phyloP scores from a whole-genome alignment of 1,284 basidiomycete species.

The Sporisorium graminicola region DNA sequence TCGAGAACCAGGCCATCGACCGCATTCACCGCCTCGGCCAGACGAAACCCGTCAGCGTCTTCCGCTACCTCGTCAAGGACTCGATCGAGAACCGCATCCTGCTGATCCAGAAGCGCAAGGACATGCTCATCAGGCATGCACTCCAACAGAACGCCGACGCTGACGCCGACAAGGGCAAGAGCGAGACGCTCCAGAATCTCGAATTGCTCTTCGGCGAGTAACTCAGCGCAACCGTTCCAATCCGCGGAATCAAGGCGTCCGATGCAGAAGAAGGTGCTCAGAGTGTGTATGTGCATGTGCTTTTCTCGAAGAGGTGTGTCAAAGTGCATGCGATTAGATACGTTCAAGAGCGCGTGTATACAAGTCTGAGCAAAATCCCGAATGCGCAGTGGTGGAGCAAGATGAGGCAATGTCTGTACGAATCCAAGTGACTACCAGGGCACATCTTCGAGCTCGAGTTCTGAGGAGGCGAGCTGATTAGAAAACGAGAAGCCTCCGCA shows the following conservation, averaged over 20 bases:
- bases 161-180: constrained; percentile 12
- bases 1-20: constrained; percentile 80
- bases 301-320: too few relatives aligned
- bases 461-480: constrained; percentile 2
- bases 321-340: too few relatives aligned
- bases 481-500: constrained; percentile 19
- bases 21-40: constrained; percentile 85
- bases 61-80: constrained; percentile 90
- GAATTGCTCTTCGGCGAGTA: constrained; percentile 59
- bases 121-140: constrained; percentile 79
- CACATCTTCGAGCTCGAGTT: constrained; percentile 37
- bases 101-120: constrained; percentile 93
- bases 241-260: too few relatives aligned
- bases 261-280: too few relatives aligned
- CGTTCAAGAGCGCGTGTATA: too few relatives aligned
- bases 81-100: constrained; percentile 80
- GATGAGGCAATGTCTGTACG: neutral
- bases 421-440: constrained; percentile 25
- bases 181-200: constrained; percentile 62
- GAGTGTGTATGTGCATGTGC: neutral
- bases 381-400: neutral
- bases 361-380: neutral
- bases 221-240: neutral
- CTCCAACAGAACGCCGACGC: constrained; percentile 14
- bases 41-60: constrained; percentile 87